phyloP scores from a whole-genome alignment of 148 eudicot species.

The Rhododendron williamsianum region DNA sequence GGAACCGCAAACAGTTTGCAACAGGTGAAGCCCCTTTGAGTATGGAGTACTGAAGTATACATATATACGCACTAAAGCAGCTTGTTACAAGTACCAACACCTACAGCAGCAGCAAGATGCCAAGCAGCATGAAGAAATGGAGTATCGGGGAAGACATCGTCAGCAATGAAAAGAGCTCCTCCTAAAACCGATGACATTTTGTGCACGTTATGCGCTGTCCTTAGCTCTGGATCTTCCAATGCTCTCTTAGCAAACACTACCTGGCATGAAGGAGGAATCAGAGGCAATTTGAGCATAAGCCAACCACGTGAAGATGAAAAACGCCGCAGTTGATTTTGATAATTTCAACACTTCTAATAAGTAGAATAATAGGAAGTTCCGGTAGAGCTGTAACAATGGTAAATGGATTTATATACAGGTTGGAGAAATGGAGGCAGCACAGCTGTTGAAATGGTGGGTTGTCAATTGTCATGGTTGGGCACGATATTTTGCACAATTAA shows the following conservation, averaged over 20 bases:
- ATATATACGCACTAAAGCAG: constrained; percentile 49
- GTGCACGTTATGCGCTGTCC: constrained; percentile 76
- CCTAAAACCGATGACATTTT: constrained; percentile 79
- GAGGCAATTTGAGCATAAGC: neutral
- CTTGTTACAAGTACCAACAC: constrained; percentile 87
- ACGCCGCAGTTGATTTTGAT: neutral
- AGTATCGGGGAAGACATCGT: constrained; percentile 68
- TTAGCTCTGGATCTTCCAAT: constrained; percentile 65
- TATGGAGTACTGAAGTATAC: neutral
- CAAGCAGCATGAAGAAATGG: constrained; percentile 92
- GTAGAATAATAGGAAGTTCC: neutral
- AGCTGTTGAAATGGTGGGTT: neutral
- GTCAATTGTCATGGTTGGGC: neutral
- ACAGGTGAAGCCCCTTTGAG: neutral
- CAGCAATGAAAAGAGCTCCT: constrained; percentile 78
- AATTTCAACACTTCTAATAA: neutral
- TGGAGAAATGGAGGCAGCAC: neutral
- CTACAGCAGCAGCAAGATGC: constrained; percentile 97
- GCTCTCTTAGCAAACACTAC: constrained; percentile 88
- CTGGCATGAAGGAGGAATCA: constrained; percentile 26
- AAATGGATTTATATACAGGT: neutral
- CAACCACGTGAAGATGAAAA: neutral
- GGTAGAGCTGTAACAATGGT: neutral
- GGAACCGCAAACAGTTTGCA: neutral
- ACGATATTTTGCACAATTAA: neutral